phyloP scores from a whole-genome alignment of 1,284 basidiomycete species.

The Leccinum insigne region DNA sequence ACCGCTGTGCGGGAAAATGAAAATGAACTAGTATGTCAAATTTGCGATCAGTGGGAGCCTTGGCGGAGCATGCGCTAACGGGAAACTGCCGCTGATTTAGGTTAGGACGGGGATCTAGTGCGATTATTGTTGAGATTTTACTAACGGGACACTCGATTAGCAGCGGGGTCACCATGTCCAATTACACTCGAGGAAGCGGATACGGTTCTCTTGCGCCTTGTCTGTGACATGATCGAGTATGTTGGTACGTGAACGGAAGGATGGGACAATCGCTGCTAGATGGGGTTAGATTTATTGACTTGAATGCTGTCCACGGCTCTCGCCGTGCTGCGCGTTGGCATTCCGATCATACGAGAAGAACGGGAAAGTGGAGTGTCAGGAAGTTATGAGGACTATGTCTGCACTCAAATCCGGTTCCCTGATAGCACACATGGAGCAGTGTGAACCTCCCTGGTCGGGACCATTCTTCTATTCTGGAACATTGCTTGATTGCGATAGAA shows the following conservation, averaged over 20 bases:
- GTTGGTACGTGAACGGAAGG: constrained; percentile 2
- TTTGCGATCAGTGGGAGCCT: not conserved
- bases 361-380: constrained; percentile 1
- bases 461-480: constrained; percentile 14
- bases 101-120: not conserved
- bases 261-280: not conserved
- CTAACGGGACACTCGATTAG: constrained; percentile 1
- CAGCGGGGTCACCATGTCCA: not conserved
- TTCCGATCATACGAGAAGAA: constrained; percentile 13
- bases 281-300: not conserved
- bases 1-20: not conserved
- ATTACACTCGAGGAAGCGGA: constrained; percentile 2
- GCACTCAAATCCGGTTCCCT: not conserved
- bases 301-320: not conserved
- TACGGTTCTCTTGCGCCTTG: not conserved
- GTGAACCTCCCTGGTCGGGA: not conserved
- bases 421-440: constrained; percentile 8
- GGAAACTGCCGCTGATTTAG: not conserved
- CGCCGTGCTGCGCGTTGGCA: constrained; percentile 3
- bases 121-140: not conserved
- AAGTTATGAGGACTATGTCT: not conserved
- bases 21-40: not conserved
- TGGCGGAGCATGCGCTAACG: not conserved
- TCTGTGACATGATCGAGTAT: not conserved
- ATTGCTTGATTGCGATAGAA: constrained; percentile 6